These are phyloP conservation scores for Solanum sejunctum DNA, from an alignment of 257 asterid species.

Conservation along the genomic window DNA sequence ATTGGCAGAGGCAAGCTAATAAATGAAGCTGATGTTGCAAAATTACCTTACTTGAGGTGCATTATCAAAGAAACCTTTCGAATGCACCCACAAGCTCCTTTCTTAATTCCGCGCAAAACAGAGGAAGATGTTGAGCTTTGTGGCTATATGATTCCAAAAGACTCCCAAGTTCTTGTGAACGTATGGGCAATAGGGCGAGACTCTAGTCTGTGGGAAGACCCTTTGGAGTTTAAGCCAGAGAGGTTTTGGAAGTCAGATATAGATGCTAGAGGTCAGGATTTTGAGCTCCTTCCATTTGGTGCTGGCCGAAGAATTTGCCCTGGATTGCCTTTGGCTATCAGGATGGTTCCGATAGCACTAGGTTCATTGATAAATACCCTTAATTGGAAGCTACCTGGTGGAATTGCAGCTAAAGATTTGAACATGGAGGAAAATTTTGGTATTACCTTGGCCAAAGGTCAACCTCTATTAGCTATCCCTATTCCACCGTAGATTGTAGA, in stretches of 20 bases:
- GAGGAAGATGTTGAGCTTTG: conserved; percentile 6
- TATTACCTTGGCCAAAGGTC: too few species aligned
- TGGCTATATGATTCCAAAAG: not conserved
- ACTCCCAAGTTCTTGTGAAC: not conserved
- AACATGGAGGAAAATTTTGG: not conserved
- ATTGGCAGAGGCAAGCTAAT: conserved; percentile 9
- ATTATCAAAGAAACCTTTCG: conserved; percentile 12
- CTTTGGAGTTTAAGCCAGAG: not conserved
- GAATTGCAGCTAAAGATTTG: not conserved
- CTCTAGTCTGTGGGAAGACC: not conserved
- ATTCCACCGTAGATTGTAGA: not conserved
- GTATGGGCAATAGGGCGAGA: not conserved
- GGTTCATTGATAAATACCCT: not conserved
- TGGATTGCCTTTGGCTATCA: not conserved
- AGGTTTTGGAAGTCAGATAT: not conserved
- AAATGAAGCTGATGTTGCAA: conserved; percentile 8
- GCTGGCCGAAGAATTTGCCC: not conserved
- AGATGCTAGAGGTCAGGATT: not conserved
- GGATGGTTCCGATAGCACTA: not conserved
- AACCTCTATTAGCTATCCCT: not conserved
- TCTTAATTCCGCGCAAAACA: conserved; percentile 8
- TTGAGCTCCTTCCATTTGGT: not conserved
- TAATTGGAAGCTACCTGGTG: not conserved
- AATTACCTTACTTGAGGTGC: conserved; percentile 9
- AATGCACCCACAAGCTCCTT: conserved; percentile 13